Conservation (phyloP, 805 yeast genomes). For the Candida boleticola region DNA sequence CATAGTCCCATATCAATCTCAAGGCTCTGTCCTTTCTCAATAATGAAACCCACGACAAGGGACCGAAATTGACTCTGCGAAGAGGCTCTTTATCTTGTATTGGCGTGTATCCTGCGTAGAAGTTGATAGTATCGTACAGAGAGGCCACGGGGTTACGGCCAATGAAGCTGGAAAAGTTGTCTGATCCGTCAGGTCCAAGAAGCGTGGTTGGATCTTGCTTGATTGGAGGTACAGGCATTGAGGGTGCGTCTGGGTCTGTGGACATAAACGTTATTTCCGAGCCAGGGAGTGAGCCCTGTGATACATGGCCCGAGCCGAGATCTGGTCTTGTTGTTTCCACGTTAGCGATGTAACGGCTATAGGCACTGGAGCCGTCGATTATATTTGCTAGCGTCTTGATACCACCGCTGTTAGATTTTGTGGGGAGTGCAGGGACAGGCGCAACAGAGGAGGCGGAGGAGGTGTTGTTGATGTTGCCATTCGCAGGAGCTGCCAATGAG, state of each 20-base stretch:
- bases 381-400: background rate
- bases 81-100: slow-evolving; percentile 21
- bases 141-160: slow-evolving; percentile 16
- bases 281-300: background rate
- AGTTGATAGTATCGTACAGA: slow-evolving; percentile 14
- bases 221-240: background rate
- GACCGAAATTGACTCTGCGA: slow-evolving; percentile 28
- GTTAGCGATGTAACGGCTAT: background rate
- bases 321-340: background rate
- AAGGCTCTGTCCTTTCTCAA: slow-evolving; percentile 25
- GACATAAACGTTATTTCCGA: background rate
- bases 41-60: slow-evolving; percentile 29
- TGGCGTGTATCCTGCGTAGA: slow-evolving; percentile 22
- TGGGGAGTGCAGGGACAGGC: background rate
- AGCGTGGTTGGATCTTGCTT: background rate
- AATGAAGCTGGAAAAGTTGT: background rate
- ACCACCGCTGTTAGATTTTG: background rate
- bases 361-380: background rate
- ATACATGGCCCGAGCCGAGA: background rate
- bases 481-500: background rate
- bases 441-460: background rate
- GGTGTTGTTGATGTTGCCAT: background rate
- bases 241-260: background rate
- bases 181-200: background rate
- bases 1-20: slow-evolving; percentile 10